Evolutionary conservation across 139 green algal species (phyloP), one percentile per base, ranked within the genome.

Genomic region (Chlorella sorokiniana): DNA sequence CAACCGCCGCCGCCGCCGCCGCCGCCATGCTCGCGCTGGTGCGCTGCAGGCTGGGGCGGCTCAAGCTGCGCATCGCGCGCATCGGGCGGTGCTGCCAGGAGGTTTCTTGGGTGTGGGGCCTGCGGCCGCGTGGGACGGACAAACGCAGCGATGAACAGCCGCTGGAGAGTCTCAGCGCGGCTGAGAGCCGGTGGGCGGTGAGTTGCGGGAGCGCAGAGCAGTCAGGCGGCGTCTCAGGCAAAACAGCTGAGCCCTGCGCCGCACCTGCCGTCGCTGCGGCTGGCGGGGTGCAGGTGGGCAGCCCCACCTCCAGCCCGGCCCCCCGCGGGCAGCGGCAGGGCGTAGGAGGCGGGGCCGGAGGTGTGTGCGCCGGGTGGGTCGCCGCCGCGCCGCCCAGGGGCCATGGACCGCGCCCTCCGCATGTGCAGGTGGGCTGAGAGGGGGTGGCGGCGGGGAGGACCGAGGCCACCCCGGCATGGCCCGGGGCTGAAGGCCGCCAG

Each of bases 71-170:
- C 14, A 6, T 3, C 9, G 27, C 5, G 6, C 27, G 29, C 37
- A 69, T 44, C 37, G 73, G 73, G 52, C 69, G 69, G 73, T 79
- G 73, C 52, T 79, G 73, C 73, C 73, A 79, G 0, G 73, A 79
- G 23, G 54, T 69, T 35, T 79, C 73, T 4, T 22, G 56, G 18
- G 16, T n/a, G 22, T 16, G 6, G 10, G 23, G 23, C 16, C 56
- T 65, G 56, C 56, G n/a, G n/a, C 6, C 16, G n/a, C 56, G n/a
- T 16, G 23, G 18, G 56, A 29, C 56, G 16, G 16, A 16, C 48
- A 56, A 25, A 56, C 48, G 48, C 16, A 16, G 14, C 14, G 48
- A 56, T 56, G 14, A 56, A 16, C 14, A 11, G 16, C 16, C 14
- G 48, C 48, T 25, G 48, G 48, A 11, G 16, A 56, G 11, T 11